These are phyloP conservation scores for Blastobotrys ciferrii DNA, from an alignment of 1,139 yeast species.

Conservation along the genomic window DNA sequence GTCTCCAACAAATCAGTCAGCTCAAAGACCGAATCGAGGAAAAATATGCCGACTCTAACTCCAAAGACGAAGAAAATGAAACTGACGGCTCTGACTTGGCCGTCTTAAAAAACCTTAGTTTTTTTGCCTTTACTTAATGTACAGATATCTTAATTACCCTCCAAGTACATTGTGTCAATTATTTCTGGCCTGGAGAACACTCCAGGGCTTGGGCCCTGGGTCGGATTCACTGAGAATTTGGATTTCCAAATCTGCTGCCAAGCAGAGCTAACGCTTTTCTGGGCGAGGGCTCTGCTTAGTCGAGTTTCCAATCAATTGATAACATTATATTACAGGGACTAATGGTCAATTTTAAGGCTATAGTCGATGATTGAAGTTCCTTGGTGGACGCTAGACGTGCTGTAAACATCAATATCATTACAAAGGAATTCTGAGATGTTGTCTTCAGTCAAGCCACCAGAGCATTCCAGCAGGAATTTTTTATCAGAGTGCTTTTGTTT, in stretches of 20 bases:
- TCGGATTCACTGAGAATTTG: too few relatives aligned
- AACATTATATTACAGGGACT: conserved; percentile 1
- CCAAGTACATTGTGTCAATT: too few relatives aligned
- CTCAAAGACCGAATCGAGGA: conserved; percentile 43
- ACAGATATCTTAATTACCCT: neutral
- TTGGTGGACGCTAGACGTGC: conserved; percentile 92
- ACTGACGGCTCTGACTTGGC: conserved; percentile 8
- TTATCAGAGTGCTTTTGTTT: conserved; percentile 55
- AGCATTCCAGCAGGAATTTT: conserved; percentile 75
- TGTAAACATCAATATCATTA: conserved; percentile 82
- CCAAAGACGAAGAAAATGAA: conserved; percentile 1
- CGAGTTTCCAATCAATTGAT: neutral
- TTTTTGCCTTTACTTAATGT: conserved; percentile 13
- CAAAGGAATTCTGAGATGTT: conserved; percentile 67
- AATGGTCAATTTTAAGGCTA: conserved; percentile 68
- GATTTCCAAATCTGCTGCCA: too few relatives aligned
- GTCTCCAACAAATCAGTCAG: conserved; percentile 57
- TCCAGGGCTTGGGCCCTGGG: too few relatives aligned
- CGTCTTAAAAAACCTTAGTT: conserved; percentile 12
- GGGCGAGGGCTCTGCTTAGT: too few relatives aligned
- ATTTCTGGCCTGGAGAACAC: too few relatives aligned
- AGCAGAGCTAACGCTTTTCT: too few relatives aligned
- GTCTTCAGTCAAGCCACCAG: conserved; percentile 79
- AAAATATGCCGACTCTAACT: neutral
- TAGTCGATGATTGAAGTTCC: conserved; percentile 81